Conservation (phyloP, 176 grass and related monocot genomes). For the Chrysopogon serrulatus region DNA sequence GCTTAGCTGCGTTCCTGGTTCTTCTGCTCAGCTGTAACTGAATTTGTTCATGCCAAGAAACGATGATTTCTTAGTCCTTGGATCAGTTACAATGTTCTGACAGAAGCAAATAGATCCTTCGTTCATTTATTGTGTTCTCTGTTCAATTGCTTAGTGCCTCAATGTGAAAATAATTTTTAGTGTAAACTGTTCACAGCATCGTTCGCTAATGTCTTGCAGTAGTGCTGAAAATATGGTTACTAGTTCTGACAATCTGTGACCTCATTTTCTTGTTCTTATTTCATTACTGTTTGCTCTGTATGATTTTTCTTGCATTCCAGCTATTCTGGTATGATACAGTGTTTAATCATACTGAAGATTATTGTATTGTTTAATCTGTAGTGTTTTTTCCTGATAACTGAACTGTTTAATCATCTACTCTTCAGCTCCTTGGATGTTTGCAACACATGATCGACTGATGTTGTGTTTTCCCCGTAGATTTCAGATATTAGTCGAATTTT, state of each 20-base stretch:
- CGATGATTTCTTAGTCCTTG: background rate
- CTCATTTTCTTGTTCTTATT: too few relatives aligned
- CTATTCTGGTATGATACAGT: too few relatives aligned
- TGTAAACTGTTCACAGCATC: background rate
- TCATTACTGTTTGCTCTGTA: too few relatives aligned
- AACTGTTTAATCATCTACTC: too few relatives aligned
- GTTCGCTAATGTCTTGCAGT: background rate
- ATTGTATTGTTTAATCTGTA: too few relatives aligned
- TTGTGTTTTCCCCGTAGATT: background rate
- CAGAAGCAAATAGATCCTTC: background rate
- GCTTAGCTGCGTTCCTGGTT: background rate
- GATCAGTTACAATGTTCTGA: background rate
- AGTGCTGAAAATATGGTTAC: background rate
- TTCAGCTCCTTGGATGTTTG: too few relatives aligned
- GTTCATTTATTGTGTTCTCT: background rate
- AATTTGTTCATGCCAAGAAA: background rate
- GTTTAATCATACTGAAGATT: too few relatives aligned
- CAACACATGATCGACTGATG: too few relatives aligned
- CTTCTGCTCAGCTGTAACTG: background rate
- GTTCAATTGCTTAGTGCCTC: too few relatives aligned
- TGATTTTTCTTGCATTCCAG: too few relatives aligned
- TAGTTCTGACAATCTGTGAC: too few relatives aligned
- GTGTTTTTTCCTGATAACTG: too few relatives aligned
- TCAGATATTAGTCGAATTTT: background rate
- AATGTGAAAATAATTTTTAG: background rate